phyloP scores from a whole-genome alignment of 2,329 filamentous ascomycete species.

The Fusarium nematophilum region DNA sequence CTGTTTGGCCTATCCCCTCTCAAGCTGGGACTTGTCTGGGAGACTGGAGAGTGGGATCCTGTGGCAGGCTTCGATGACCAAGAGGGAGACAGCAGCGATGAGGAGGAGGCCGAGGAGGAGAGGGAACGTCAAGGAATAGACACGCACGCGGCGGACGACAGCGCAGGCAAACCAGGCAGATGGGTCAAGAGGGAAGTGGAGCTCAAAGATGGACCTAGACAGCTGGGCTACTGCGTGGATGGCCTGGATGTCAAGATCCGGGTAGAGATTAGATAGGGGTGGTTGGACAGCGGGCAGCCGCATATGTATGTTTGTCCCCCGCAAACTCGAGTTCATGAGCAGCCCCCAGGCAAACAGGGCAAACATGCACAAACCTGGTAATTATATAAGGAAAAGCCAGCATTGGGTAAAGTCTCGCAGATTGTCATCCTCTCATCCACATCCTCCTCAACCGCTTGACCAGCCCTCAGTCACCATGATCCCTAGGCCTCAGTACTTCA shows the following conservation, averaged over 20 bases:
- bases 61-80: slow-evolving; percentile 72
- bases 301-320: slow-evolving; percentile 10
- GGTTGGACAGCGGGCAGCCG: slow-evolving; percentile 5
- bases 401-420: neutral
- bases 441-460: neutral
- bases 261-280: slow-evolving; percentile 64
- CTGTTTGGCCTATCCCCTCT: slow-evolving; percentile 75
- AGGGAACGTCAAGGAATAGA: slow-evolving; percentile 36
- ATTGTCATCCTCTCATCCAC: no score
- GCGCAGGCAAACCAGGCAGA: slow-evolving; percentile 57
- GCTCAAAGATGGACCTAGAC: slow-evolving; percentile 81
- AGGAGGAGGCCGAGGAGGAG: slow-evolving; percentile 57
- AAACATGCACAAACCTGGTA: no score
- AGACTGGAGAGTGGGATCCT: slow-evolving; percentile 92
- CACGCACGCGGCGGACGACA: slow-evolving; percentile 42
- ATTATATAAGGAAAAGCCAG: slow-evolving; percentile 6
- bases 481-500: slow-evolving; percentile 50
- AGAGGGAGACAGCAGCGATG: slow-evolving; percentile 65
- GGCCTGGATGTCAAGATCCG: slow-evolving; percentile 76
- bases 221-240: slow-evolving; percentile 87
- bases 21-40: slow-evolving; percentile 78
- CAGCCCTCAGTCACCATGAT: slow-evolving; percentile 26
- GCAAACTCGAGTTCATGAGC: slow-evolving; percentile 10
- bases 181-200: slow-evolving; percentile 85
- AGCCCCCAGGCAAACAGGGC: no score